These are phyloP conservation scores for Mariannaea sp. DNA, from an alignment of 2,329 filamentous ascomycete species.

Conservation along the genomic window DNA sequence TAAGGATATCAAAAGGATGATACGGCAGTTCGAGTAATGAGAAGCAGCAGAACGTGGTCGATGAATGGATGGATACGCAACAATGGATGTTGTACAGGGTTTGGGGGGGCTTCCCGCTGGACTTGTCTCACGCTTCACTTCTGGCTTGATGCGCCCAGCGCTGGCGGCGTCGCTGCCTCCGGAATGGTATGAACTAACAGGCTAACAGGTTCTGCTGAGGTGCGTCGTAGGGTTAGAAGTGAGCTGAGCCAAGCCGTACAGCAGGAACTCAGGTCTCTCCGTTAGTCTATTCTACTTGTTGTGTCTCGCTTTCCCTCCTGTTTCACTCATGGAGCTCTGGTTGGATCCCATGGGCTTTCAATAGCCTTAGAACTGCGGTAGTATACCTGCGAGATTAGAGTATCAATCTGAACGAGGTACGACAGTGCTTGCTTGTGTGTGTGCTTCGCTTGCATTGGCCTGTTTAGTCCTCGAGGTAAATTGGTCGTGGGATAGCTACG, in stretches of 20 bases:
- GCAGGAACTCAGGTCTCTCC: background rate
- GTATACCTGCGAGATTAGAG: too few relatives aligned
- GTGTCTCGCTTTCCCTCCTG: slow-evolving; percentile 3
- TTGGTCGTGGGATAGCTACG: background rate
- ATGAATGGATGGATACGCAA: slow-evolving; percentile 5
- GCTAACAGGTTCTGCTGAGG: too few relatives aligned
- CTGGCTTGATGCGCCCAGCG: slow-evolving; percentile 8
- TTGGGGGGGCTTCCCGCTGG: slow-evolving; percentile 9
- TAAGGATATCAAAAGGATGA: slow-evolving; percentile 18
- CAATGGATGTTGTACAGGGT: background rate
- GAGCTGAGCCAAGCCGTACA: background rate
- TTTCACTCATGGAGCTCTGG: background rate
- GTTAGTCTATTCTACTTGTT: background rate
- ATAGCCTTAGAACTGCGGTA: too few relatives aligned
- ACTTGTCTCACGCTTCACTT: slow-evolving; percentile 18
- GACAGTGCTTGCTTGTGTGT: background rate
- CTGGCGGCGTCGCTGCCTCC: background rate
- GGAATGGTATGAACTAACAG: slow-evolving; percentile 1
- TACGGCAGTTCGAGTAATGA: slow-evolving; percentile 15
- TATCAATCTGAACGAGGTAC: too few relatives aligned
- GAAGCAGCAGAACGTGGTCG: slow-evolving; percentile 22
- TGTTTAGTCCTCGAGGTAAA: background rate
- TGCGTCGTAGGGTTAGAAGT: background rate
- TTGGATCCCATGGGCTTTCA: slow-evolving; percentile 2
- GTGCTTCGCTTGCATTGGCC: background rate